Conservation (phyloP, 2,329 filamentous ascomycete genomes). For the Mariannaea elegans region DNA sequence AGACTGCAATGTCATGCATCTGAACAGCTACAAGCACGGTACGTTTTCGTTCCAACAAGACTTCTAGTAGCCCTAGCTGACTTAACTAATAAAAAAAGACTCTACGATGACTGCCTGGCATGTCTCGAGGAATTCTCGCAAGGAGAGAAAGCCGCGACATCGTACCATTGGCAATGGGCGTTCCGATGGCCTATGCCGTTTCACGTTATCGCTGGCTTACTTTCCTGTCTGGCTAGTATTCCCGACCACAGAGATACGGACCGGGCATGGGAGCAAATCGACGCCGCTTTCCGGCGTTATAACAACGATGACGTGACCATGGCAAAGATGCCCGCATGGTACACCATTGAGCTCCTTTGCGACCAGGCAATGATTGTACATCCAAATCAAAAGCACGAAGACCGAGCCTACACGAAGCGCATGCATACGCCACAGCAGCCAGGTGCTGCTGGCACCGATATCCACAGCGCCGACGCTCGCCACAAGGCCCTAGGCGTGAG, state of each 20-base stretch:
- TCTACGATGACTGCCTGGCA: slow-evolving; percentile 26
- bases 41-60: not conserved
- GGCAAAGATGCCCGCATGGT: slow-evolving; percentile 26
- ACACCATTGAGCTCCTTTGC: slow-evolving; percentile 24
- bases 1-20: slow-evolving; percentile 24
- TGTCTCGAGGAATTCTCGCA: slow-evolving; percentile 28
- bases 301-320: slow-evolving; percentile 29
- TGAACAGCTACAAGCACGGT: slow-evolving; percentile 26
- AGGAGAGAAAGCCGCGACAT: slow-evolving; percentile 21
- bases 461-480: slow-evolving; percentile 3
- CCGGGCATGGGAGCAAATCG: slow-evolving; percentile 28
- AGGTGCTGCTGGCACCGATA: not conserved
- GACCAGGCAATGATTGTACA: slow-evolving; percentile 26
- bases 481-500: not conserved
- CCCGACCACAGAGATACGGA: slow-evolving; percentile 26
- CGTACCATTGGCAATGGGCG: slow-evolving; percentile 28
- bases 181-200: slow-evolving; percentile 31
- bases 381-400: slow-evolving; percentile 17
- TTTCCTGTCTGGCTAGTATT: slow-evolving; percentile 19
- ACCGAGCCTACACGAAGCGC: slow-evolving; percentile 20
- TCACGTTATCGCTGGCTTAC: slow-evolving; percentile 23
- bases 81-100: slow-evolving; percentile 19
- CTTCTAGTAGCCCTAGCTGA: too few species aligned
- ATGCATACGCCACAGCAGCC: slow-evolving; percentile 8
- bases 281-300: slow-evolving; percentile 25